Conservation (phyloP, 768 basidiomycete species). For the Rhodotorula babjevae region DNA sequence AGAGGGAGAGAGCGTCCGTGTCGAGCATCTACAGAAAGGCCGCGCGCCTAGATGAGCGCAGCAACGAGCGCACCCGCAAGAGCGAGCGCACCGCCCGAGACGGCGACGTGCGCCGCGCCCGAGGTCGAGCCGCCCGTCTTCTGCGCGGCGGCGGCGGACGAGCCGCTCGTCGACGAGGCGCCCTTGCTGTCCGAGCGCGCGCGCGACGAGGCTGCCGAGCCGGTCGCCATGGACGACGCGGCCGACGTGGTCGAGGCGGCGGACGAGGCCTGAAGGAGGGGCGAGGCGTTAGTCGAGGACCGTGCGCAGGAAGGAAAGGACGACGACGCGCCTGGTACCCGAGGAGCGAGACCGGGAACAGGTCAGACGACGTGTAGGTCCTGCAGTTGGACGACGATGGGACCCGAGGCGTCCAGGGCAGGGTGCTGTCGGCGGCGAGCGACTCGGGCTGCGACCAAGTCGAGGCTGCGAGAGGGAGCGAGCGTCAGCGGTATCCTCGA, state of each 20-base stretch:
- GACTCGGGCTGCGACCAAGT: conserved; percentile 21
- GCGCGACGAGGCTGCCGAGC: neutral
- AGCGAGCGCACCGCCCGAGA: neutral
- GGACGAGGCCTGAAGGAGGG: neutral
- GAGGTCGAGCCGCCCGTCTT: neutral
- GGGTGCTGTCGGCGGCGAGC: conserved; percentile 8
- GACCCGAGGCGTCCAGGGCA: conserved; percentile 25
- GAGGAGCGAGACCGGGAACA: conserved; percentile 8
- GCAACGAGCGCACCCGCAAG: neutral
- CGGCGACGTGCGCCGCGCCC: neutral
- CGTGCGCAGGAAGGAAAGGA: too few relatives aligned
- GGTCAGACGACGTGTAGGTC: conserved; percentile 12
- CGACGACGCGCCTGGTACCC: conserved; percentile 8
- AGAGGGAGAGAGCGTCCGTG: neutral
- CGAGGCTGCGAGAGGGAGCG: neutral
- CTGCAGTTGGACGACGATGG: conserved; percentile 23
- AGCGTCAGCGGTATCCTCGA: too few relatives aligned
- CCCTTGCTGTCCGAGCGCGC: neutral
- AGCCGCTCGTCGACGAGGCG: neutral
- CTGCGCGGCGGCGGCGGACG: neutral
- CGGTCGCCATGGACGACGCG: neutral
- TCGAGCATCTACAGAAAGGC: too few relatives aligned
- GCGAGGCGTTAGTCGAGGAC: neutral
- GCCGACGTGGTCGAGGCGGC: neutral
- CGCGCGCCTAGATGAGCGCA: neutral